Conservation (phyloP, 345 rosid species). For the Citropsis articulata region DNA sequence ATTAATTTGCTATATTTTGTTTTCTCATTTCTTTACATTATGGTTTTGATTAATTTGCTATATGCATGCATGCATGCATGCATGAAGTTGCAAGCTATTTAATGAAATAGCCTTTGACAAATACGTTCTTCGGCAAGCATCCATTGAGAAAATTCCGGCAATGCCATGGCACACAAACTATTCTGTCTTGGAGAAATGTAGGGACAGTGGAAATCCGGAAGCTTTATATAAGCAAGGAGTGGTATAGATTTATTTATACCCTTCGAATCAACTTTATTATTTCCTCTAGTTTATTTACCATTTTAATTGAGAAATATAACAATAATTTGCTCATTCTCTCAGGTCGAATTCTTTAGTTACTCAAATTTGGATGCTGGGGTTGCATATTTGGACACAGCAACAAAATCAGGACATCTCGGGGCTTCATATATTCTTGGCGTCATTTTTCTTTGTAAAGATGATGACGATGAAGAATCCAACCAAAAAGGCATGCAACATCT, state of each 20-base stretch:
- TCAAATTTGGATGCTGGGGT: not conserved
- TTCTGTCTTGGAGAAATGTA: slow-evolving; percentile 12
- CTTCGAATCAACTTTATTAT: too few species aligned
- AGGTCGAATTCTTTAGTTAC: slow-evolving; percentile 13
- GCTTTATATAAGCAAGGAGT: slow-evolving; percentile 23
- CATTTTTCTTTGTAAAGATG: not conserved
- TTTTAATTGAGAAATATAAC: too few species aligned
- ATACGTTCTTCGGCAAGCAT: slow-evolving; percentile 2
- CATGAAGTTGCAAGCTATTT: slow-evolving; percentile 15
- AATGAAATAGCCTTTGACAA: not conserved
- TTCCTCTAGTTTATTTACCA: too few species aligned
- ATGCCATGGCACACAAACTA: slow-evolving; percentile 1
- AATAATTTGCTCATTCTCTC: not conserved
- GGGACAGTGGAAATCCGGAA: slow-evolving; percentile 20
- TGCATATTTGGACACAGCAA: slow-evolving; percentile 2
- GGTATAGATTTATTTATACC: not conserved
- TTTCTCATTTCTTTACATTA: too few species aligned
- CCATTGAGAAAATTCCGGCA: slow-evolving; percentile 2
- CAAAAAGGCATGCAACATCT: slow-evolving; percentile 5
- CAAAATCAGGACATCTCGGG: slow-evolving; percentile 2
- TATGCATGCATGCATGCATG: too few species aligned
- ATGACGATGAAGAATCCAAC: not conserved
- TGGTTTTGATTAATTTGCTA: too few species aligned
- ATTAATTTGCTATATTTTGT: too few species aligned
- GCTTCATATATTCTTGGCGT: slow-evolving; percentile 19